A percentile compares a stretch with the other conserved stretches of the same genome.
These are phyloP conservation scores for Piedraia hortae DNA, from an alignment of 2,329 filamentous ascomycete species.

Conservation along the genomic window DNA sequence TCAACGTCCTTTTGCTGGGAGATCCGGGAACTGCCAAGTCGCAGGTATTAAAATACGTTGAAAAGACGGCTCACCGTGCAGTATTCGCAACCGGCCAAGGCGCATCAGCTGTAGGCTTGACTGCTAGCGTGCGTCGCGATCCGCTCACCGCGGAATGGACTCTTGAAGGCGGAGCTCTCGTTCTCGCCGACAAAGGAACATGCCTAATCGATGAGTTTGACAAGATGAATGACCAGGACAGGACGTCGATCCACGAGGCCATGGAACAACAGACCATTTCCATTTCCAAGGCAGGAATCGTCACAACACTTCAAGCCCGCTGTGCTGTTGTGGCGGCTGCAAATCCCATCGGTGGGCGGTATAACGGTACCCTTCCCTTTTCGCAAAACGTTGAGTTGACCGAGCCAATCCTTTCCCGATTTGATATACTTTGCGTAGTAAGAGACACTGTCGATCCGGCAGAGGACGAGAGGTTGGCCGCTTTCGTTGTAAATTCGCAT, in stretches of 20 bases:
- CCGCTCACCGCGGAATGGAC: slow-evolving; percentile 95
- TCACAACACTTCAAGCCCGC: slow-evolving; percentile 83
- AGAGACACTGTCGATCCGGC: slow-evolving; percentile 78
- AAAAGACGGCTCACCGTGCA: slow-evolving; percentile 87
- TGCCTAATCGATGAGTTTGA: slow-evolving; percentile 97
- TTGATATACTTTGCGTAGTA: slow-evolving; percentile 89
- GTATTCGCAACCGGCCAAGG: slow-evolving; percentile 96
- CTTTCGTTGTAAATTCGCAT: slow-evolving; percentile 86
- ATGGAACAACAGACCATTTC: slow-evolving; percentile 99
- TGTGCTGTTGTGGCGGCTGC: slow-evolving; percentile 92
- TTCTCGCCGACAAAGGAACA: slow-evolving; percentile 79
- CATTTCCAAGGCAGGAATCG: slow-evolving; percentile 94
- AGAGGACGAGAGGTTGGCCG: slow-evolving; percentile 78
- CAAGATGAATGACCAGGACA: slow-evolving; percentile 99
- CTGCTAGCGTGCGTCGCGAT: slow-evolving; percentile 82
- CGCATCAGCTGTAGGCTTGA: slow-evolving; percentile 89
- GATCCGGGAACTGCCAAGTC: slow-evolving; percentile 97
- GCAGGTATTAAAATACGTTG: slow-evolving; percentile 87
- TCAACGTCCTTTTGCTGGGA: slow-evolving; percentile 87
- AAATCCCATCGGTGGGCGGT: slow-evolving; percentile 85
- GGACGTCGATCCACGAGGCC: slow-evolving; percentile 94
- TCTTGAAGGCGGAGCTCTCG: slow-evolving; percentile 77
- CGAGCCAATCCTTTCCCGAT: slow-evolving; percentile 90
- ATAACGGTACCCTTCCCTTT: slow-evolving; percentile 90
- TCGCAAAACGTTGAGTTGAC: slow-evolving; percentile 90